phyloP scores from a whole-genome alignment of 257 asterid genomes.

The Solanum sitiens region DNA sequence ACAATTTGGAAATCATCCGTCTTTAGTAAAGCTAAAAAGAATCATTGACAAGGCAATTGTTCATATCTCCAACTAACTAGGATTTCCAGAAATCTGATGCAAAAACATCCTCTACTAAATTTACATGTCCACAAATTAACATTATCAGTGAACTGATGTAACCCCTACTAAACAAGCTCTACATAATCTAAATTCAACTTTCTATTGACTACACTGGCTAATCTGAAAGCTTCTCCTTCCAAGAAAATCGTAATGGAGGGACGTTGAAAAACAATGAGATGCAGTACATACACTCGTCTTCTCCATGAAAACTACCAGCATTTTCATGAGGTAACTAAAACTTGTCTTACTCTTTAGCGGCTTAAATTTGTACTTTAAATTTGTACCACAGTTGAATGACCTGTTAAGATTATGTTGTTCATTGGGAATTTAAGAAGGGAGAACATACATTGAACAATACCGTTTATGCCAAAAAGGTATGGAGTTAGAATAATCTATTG shows the following conservation, averaged over 20 bases:
- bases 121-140: constrained; percentile 11
- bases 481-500: neutral
- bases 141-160: neutral
- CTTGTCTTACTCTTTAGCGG: neutral
- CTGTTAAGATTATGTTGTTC: neutral
- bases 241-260: neutral
- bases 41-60: neutral
- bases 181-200: constrained; percentile 4
- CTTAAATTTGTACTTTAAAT: neutral
- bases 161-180: constrained; percentile 11
- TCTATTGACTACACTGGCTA: constrained; percentile 13
- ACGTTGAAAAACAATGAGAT: neutral
- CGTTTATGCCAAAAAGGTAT: neutral
- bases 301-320: neutral
- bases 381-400: neutral
- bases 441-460: neutral
- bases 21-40: neutral
- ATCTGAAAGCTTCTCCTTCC: neutral
- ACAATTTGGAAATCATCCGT: neutral
- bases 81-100: constrained; percentile 2
- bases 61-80: neutral
- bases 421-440: neutral
- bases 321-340: neutral
- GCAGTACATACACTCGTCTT: constrained; percentile 1
- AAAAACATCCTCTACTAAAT: neutral